Conservation (phyloP, 2,329 filamentous ascomycete species). For the Eurotiales sp. region DNA sequence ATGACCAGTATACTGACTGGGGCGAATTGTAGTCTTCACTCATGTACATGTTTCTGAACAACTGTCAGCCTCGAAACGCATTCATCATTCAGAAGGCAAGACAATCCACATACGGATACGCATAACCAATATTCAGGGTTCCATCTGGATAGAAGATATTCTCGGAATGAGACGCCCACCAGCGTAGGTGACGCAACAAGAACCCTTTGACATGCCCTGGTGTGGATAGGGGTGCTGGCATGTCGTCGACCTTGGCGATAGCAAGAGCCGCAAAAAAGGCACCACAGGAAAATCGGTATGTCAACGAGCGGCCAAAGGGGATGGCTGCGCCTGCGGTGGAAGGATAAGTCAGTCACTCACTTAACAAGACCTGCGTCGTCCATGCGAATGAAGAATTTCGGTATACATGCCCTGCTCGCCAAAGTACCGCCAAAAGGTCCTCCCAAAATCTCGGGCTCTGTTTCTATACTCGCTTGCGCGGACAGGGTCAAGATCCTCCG, state of each 20-base stretch:
- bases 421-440: constrained; percentile 73
- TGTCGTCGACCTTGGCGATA: constrained; percentile 65
- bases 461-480: constrained; percentile 67
- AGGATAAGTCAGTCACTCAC: neutral
- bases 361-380: no score
- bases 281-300: constrained; percentile 82
- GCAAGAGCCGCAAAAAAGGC: constrained; percentile 77
- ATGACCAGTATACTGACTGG: constrained; percentile 71
- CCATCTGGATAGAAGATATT: constrained; percentile 70
- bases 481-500: constrained; percentile 60
- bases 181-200: constrained; percentile 68
- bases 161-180: constrained; percentile 72
- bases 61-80: neutral
- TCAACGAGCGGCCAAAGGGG: constrained; percentile 73
- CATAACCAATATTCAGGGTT: constrained; percentile 71
- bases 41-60: constrained; percentile 63
- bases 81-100: no score
- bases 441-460: constrained; percentile 62
- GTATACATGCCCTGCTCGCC: constrained; percentile 56
- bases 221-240: constrained; percentile 62
- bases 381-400: neutral
- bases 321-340: constrained; percentile 45
- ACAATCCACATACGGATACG: constrained; percentile 54
- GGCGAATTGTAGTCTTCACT: constrained; percentile 83
- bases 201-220: constrained; percentile 79